Base-by-base conservation (phyloP, 495 filamentous ascomycete species). In the Aspergillus ostianus region DNA sequence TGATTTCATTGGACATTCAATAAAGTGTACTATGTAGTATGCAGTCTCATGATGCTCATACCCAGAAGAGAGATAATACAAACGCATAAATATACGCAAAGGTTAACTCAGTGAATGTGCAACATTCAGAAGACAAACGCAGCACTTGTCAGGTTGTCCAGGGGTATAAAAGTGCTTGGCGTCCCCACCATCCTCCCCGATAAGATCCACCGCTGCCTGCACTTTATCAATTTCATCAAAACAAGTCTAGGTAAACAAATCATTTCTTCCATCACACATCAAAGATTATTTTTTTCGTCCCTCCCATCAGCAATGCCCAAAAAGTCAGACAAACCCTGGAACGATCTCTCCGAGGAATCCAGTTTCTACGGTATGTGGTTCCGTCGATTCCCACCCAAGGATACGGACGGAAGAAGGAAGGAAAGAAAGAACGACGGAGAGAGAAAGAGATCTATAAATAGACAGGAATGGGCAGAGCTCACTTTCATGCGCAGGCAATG, bases 321-420 rank as follows among this genome's bases (percentile, higher is more conserved):
- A 32, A 7, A 12, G 2, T 15, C 36, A 26, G 55, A 15, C 23
- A 47, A 46, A 1, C 19, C 9, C 41, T 13, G n/a, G 12, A 17
- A 29, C 21, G 36, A 41, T 8, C 61, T 87, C 56, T 87, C 84
- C n/a, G 86, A 86, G 46, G 85, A 90, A 36, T 90, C 87, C 5
- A 87, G 88, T 61, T 90, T 90, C 73, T 90, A 91, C 60, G 88
- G 88, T 84, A 73, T 56, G 58, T 32, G 21, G 26, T 13, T 32
- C 23, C 30, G 2, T 50, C 51, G 26, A 9, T 15, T 41, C 30
- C 17, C 21, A 54, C 10, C 26, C 30, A 51, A n/a, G 46, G 18
- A 46, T 47, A n/a, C n/a, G n/a, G n/a, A n/a, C n/a, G n/a, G n/a
- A 26, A 27, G 20, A 21, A 30, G 23, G 10, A 45, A 29, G 20